Evolutionary conservation across 441 rosid species (phyloP), one percentile per base, ranked within the genome.

Genomic region (Gossypium gossypioides): DNA sequence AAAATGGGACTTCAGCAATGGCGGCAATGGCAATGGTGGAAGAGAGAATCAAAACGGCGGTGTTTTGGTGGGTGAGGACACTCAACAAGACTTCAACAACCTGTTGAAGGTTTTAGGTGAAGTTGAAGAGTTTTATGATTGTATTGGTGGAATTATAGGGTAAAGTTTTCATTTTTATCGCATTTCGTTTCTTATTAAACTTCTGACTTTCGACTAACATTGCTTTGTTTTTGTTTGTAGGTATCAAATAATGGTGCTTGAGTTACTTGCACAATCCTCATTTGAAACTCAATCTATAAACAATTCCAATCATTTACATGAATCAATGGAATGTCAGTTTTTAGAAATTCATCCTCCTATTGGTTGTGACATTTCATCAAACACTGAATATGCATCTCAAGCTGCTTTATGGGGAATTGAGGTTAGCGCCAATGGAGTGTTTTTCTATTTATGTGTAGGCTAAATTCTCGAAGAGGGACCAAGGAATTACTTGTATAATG

Each of bases 101-200:
- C 69, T 93, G 60, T 56, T 89, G 75, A 83, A 76, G 79, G 83
- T 68, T 71, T 76, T 93, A 65, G 84, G 50, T 55, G 92, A 87
- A 73, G 78, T 91, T 69, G 97, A 93, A 64, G 78, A 75, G 59
- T 93, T 93, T 73, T 91, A 91, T 75, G 89, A 88, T 74, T 93
- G 98, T 84, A 84, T 93, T 76, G 97, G 98, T 59, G 98, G 98
- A 68, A 87, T 93, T 57, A 86, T 91, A 54, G 97, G 98, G 98
- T 91, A 72, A 74, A 80, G 67, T 46, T 10, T 59, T 19, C 2
- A 32, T 32, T 32, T 32, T 32, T 32, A 32, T 32, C 37, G 37
- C 7, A 5, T 32, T 32, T 32, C 37, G 37, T 32, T 29, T 32
- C 7, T 32, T 5, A 32, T 4, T 4, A 32, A 32, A 32, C 7